Evolutionary conservation across 2,329 filamentous ascomycete species (phyloP).

Genomic region (Botrytis deweyae): DNA sequence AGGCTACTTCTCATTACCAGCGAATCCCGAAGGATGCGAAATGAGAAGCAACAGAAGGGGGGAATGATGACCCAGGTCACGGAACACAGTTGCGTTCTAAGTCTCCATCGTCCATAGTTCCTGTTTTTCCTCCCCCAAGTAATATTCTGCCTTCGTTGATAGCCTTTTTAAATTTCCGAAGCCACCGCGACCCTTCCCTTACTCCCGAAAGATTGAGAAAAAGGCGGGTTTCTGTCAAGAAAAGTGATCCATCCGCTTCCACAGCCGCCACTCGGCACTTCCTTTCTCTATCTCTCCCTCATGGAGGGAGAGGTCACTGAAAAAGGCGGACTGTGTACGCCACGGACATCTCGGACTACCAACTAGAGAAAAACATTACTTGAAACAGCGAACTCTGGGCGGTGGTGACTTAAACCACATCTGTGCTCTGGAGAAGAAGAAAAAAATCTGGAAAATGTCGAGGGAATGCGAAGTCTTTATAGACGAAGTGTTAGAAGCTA

Average conservation of each 20-base stretch:
- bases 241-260: neutral
- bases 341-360: neutral
- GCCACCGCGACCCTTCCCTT: neutral
- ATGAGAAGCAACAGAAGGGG: neutral
- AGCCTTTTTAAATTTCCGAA: neutral
- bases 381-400: neutral
- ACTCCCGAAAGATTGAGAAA: neutral
- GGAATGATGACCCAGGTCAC: neutral
- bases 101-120: neutral
- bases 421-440: neutral
- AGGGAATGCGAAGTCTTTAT: neutral
- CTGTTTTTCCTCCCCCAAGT: neutral
- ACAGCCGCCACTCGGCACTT: neutral
- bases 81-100: neutral
- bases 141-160: neutral
- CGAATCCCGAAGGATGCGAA: neutral
- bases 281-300: neutral
- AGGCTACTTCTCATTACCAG: neutral
- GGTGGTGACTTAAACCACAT: neutral
- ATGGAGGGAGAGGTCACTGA: neutral
- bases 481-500: neutral
- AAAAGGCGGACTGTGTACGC: neutral
- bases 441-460: neutral
- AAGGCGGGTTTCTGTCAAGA: neutral
- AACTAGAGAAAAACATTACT: neutral